Evolutionary conservation across 2,329 filamentous ascomycete genomes (phyloP).

Genomic region (Phialocephala subalpina): DNA sequence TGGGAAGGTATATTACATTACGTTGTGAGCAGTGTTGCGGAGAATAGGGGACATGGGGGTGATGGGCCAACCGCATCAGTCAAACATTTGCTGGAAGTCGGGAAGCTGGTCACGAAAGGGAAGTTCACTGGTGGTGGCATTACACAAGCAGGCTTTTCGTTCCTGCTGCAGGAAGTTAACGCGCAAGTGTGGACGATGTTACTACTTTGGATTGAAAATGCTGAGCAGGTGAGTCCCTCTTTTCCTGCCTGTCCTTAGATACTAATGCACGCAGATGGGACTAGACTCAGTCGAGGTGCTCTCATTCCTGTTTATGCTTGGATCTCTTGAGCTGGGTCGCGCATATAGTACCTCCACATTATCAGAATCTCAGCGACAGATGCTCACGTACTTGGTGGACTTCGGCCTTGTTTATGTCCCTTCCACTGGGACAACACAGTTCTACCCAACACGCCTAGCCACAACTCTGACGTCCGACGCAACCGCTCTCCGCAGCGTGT

Average conservation of each 20-base stretch:
- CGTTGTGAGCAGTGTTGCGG: slow-evolving; percentile 81
- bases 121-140: slow-evolving; percentile 68
- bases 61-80: slow-evolving; percentile 76
- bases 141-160: slow-evolving; percentile 92
- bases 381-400: slow-evolving; percentile 89
- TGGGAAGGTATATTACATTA: slow-evolving; percentile 98
- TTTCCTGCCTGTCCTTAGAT: slow-evolving; percentile 4
- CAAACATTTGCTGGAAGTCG: slow-evolving; percentile 82
- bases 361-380: slow-evolving; percentile 81
- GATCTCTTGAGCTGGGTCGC: slow-evolving; percentile 88
- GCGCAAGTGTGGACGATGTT: slow-evolving; percentile 97
- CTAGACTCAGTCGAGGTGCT: slow-evolving; percentile 94
- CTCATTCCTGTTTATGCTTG: slow-evolving; percentile 94
- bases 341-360: slow-evolving; percentile 89
- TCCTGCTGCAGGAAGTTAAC: slow-evolving; percentile 93
- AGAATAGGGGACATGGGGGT: slow-evolving; percentile 55
- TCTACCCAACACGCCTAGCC: slow-evolving; percentile 92
- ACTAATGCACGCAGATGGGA: slow-evolving; percentile 48
- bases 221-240: slow-evolving; percentile 61
- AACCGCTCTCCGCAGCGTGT: slow-evolving; percentile 73
- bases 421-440: slow-evolving; percentile 64
- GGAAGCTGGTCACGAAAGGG: slow-evolving; percentile 76
- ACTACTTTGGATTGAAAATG: slow-evolving; percentile 90
- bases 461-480: slow-evolving; percentile 86
- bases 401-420: slow-evolving; percentile 89